Evolutionary conservation across 2,329 filamentous ascomycete species (phyloP).

Genomic region (Fusarium protoensiforme): DNA sequence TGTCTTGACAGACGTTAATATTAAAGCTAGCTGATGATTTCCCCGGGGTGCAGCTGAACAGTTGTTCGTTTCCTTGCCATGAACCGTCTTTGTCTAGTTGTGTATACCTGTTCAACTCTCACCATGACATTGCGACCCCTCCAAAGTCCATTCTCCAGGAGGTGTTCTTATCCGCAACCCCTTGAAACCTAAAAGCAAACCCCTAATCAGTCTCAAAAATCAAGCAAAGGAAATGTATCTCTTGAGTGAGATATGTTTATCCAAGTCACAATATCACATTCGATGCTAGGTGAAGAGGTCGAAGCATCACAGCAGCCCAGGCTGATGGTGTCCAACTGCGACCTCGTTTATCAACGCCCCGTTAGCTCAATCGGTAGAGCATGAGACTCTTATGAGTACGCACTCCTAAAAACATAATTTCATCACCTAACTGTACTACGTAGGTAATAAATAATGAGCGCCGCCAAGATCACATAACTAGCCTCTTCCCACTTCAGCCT

Average conservation of each 20-base stretch:
- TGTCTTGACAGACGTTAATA: neutral
- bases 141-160: neutral
- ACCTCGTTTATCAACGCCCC: no score
- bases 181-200: conserved; percentile 17
- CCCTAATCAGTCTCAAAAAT: neutral
- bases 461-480: no score
- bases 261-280: no score
- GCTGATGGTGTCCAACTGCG: no score
- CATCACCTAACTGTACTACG: no score
- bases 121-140: neutral
- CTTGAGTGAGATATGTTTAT: neutral
- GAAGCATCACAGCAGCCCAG: no score
- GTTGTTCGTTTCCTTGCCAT: neutral
- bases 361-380: no score
- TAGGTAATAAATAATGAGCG: no score
- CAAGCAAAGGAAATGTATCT: neutral
- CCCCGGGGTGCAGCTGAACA: neutral
- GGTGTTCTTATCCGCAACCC: neutral
- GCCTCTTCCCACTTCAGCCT: no score
- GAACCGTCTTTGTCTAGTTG: neutral
- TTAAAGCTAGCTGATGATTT: neutral
- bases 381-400: no score
- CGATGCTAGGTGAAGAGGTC: no score
- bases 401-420: no score
- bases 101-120: neutral